Conservation (phyloP, 2,329 filamentous ascomycete genomes). For the Nothophoma quercina region DNA sequence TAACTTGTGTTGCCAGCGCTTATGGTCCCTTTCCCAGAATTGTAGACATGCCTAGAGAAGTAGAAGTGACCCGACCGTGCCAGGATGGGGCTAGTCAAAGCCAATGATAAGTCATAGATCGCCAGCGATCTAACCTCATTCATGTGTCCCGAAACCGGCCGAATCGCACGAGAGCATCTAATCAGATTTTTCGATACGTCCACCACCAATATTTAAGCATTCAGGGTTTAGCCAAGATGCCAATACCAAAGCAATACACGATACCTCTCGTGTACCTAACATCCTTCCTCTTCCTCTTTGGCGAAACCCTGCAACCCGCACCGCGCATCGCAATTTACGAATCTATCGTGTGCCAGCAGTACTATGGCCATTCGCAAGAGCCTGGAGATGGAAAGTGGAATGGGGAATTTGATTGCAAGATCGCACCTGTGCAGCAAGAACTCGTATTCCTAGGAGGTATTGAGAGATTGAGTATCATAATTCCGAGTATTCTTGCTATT, state of each 20-base stretch:
- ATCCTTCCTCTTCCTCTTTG: slow-evolving; percentile 29
- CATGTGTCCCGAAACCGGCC: neutral
- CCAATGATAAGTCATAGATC: too few species aligned
- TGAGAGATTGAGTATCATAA: slow-evolving; percentile 26
- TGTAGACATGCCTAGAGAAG: too few species aligned
- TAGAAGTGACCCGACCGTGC: too few species aligned
- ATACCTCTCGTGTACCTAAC: slow-evolving; percentile 27
- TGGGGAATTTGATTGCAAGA: slow-evolving; percentile 26
- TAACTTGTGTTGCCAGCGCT: too few species aligned
- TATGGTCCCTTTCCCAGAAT: too few species aligned
- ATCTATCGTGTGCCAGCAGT: slow-evolving; percentile 23
- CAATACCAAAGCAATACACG: slow-evolving; percentile 10
- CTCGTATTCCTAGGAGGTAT: slow-evolving; percentile 23
- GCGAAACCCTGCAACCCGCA: slow-evolving; percentile 28
- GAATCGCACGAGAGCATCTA: too few species aligned
- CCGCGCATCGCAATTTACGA: slow-evolving; percentile 30
- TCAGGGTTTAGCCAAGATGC: slow-evolving; percentile 6
- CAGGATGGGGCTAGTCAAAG: neutral
- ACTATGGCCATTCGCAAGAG: too few species aligned
- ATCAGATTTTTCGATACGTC: slow-evolving; percentile 15
- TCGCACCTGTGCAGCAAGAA: slow-evolving; percentile 26
- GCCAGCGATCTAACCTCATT: slow-evolving; percentile 1
- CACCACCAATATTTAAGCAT: neutral
- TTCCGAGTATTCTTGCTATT: slow-evolving; percentile 28
- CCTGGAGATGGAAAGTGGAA: too few species aligned